These are phyloP conservation scores for Pterocarpus macrocarpus DNA, from an alignment of 306 rosid genomes.

Conservation along the genomic window DNA sequence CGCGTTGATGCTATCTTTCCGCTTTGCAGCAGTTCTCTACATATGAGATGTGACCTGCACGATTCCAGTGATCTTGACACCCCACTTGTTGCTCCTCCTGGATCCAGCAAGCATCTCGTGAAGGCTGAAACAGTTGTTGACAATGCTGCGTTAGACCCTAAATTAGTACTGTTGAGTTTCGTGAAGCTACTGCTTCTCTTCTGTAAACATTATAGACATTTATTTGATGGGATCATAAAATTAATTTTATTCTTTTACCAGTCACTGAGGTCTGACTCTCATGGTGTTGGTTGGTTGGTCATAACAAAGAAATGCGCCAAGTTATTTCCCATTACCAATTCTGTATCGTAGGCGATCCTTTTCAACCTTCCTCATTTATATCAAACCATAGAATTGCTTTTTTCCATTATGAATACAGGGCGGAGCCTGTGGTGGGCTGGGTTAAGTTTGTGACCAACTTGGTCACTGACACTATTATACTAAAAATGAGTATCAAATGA, in stretches of 20 bases:
- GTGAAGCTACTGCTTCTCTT: neutral
- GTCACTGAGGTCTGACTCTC: neutral
- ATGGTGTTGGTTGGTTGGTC: neutral
- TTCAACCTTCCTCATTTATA: too few species aligned
- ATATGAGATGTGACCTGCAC: neutral
- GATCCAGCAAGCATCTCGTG: too few species aligned
- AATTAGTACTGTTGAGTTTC: neutral
- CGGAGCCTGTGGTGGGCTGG: too few species aligned
- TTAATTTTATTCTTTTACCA: neutral
- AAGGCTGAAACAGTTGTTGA: slow-evolving; percentile 5
- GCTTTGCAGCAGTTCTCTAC: slow-evolving; percentile 9
- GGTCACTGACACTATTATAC: too few species aligned
- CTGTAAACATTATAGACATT: neutral
- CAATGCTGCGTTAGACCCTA: neutral
- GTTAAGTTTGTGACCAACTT: too few species aligned
- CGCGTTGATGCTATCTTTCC: neutral
- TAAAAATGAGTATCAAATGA: too few species aligned
- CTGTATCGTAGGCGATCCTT: too few species aligned
- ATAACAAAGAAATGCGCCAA: neutral
- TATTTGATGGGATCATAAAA: neutral
- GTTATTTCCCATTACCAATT: neutral
- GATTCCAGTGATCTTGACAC: neutral
- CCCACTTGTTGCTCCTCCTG: too few species aligned
- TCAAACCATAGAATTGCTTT: too few species aligned
- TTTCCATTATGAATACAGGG: too few species aligned